Percentiles rank a stretch among this genome's conserved stretches.
Evolutionary conservation across 2,329 filamentous ascomycete species (phyloP).

Genomic region (Colletotrichum brevisporum): DNA sequence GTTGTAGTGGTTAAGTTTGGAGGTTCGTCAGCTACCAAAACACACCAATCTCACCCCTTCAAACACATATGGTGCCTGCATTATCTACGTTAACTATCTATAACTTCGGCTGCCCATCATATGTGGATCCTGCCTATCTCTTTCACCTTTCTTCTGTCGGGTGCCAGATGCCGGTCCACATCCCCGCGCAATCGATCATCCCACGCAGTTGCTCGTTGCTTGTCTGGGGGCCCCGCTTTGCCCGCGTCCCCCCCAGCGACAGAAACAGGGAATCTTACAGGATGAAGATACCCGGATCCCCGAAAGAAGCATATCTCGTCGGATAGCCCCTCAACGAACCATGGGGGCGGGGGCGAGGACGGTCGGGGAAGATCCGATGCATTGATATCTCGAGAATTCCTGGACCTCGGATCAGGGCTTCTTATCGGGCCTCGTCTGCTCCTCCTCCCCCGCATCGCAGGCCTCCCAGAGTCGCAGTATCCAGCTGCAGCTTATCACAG

Average conservation of each 20-base stretch:
- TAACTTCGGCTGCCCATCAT: too few relatives aligned
- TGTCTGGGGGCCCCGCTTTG: neutral
- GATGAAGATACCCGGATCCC: constrained; percentile 15
- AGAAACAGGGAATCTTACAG: neutral
- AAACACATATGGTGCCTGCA: too few relatives aligned
- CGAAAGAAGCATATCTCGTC: neutral
- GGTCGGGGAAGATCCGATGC: too few relatives aligned
- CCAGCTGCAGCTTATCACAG: constrained; percentile 14
- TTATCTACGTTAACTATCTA: too few relatives aligned
- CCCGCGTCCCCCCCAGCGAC: neutral
- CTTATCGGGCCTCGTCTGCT: neutral
- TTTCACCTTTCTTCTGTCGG: constrained; percentile 12
- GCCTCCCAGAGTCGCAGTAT: neutral
- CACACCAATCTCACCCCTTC: too few relatives aligned
- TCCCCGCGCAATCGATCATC: constrained; percentile 7
- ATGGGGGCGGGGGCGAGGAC: too few relatives aligned
- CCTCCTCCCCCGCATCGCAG: constrained; percentile 4
- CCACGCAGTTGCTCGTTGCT: neutral
- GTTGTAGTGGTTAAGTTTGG: too few relatives aligned
- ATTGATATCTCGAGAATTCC: neutral
- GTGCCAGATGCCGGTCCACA: neutral
- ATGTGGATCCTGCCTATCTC: constrained; percentile 12
- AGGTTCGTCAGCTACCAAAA: too few relatives aligned
- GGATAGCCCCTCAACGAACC: neutral
- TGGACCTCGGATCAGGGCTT: neutral